These are phyloP conservation scores for Candida peoriensis DNA, from an alignment of 805 yeast genomes.

Conservation along the genomic window DNA sequence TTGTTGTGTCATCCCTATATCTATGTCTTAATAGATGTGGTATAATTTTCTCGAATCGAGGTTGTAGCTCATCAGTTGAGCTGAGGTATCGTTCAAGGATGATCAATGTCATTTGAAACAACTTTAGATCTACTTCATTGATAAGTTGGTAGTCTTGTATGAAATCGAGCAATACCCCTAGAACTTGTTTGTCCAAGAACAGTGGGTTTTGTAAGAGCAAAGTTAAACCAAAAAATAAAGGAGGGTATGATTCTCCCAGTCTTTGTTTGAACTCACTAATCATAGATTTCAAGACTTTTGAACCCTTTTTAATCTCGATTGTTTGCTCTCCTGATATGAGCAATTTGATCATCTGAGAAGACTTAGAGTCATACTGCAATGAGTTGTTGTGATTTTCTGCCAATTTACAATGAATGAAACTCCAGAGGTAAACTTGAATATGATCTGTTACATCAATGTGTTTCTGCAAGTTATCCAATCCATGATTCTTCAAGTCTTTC, in stretches of 20 bases:
- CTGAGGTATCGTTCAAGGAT: slow-evolving; percentile 11
- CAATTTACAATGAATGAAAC: slow-evolving; percentile 15
- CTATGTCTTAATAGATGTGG: neutral
- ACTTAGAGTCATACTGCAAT: slow-evolving; percentile 1
- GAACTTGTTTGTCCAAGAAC: slow-evolving; percentile 1
- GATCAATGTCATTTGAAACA: slow-evolving; percentile 11
- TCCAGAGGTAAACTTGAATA: slow-evolving; percentile 9
- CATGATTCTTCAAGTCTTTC: slow-evolving; percentile 10
- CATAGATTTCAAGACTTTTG: slow-evolving; percentile 5
- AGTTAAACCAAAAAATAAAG: slow-evolving; percentile 12
- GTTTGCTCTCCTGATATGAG: neutral
- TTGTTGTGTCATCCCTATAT: neutral
- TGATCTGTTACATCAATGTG: slow-evolving; percentile 2
- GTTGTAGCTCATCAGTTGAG: neutral
- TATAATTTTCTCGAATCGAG: slow-evolving; percentile 1
- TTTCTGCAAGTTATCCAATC: slow-evolving; percentile 8
- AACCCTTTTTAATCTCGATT: neutral
- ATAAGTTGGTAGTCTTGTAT: neutral
- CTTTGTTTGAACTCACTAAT: slow-evolving; percentile 9
- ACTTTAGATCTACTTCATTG: slow-evolving; percentile 1
- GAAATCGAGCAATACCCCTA: neutral
- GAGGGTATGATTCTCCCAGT: slow-evolving; percentile 6
- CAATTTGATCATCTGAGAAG: neutral
- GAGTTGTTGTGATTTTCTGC: slow-evolving; percentile 2
- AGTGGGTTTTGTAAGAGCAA: slow-evolving; percentile 11